These are phyloP conservation scores for Alternaria sp. DNA, from an alignment of 2,329 filamentous ascomycete species.

Conservation along the genomic window DNA sequence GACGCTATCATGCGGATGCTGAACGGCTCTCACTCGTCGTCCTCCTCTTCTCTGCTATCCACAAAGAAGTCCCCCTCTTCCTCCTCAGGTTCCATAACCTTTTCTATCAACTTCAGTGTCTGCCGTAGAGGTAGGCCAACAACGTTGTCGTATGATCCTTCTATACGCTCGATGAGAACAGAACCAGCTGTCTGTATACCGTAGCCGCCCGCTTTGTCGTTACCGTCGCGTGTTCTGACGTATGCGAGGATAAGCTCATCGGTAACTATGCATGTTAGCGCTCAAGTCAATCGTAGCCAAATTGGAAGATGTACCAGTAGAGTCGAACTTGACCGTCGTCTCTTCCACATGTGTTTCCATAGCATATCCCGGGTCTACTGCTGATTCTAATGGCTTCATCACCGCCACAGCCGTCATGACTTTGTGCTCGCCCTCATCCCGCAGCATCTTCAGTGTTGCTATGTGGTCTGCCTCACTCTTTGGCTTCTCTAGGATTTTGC, in stretches of 20 bases:
- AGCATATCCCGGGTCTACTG: conserved; percentile 84
- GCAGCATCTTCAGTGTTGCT: conserved; percentile 80
- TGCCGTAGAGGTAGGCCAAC: conserved; percentile 85
- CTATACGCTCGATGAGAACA: conserved; percentile 86
- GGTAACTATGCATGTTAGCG: conserved; percentile 55
- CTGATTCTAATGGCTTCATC: conserved; percentile 83
- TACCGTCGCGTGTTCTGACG: conserved; percentile 86
- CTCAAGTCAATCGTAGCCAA: too few relatives aligned
- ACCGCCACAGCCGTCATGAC: conserved; percentile 86
- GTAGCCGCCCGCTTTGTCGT: conserved; percentile 96
- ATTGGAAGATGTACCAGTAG: conserved; percentile 51
- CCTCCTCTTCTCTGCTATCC: conserved; percentile 21
- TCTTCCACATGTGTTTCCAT: conserved; percentile 85
- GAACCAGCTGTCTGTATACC: conserved; percentile 89
- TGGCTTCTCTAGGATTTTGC: conserved; percentile 90
- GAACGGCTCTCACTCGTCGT: conserved; percentile 5
- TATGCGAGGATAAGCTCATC: conserved; percentile 87
- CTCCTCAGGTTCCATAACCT: conserved; percentile 77
- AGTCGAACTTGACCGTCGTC: conserved; percentile 87
- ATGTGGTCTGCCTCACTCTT: conserved; percentile 81
- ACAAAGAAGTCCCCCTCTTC: conserved; percentile 42
- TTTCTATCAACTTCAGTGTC: conserved; percentile 83
- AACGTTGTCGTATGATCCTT: conserved; percentile 92
- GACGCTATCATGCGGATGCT: not conserved
- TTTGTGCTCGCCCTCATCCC: conserved; percentile 79